phyloP scores from a whole-genome alignment of 1,284 basidiomycete genomes.

The Trametes versicolor region DNA sequence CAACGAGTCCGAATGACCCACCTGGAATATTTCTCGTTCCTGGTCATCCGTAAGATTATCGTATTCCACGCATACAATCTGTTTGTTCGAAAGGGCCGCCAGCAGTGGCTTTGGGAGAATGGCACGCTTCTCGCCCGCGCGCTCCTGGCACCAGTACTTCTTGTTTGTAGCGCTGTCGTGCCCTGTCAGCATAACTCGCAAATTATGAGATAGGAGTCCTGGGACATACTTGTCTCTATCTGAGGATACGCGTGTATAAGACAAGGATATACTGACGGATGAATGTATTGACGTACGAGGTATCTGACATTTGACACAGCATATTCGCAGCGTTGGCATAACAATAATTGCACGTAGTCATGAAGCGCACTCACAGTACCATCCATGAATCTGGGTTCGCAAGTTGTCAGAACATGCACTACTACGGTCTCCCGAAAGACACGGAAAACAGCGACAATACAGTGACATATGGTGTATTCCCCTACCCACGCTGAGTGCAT shows the following conservation, averaged over 20 bases:
- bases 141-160: constrained; percentile 63
- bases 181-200: not conserved
- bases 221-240: constrained; percentile 67
- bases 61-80: constrained; percentile 79
- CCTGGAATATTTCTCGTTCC: constrained; percentile 82
- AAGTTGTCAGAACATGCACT: not conserved
- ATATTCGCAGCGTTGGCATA: not conserved
- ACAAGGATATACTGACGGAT: not conserved
- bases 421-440: too few relatives aligned
- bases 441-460: too few relatives aligned
- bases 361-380: constrained; percentile 60
- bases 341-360: not conserved
- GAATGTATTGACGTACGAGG: constrained; percentile 35
- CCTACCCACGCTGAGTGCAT: too few relatives aligned
- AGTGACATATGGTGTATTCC: too few relatives aligned
- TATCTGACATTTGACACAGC: constrained; percentile 32
- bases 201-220: too few relatives aligned
- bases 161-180: constrained; percentile 49
- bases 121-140: constrained; percentile 38
- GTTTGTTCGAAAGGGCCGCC: constrained; percentile 68
- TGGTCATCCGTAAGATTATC: constrained; percentile 65
- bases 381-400: constrained; percentile 67
- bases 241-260: constrained; percentile 29
- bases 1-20: constrained; percentile 33
- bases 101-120: constrained; percentile 60